Conservation (phyloP, 2,329 filamentous ascomycete species). For the Colletotrichum orbiculare region DNA sequence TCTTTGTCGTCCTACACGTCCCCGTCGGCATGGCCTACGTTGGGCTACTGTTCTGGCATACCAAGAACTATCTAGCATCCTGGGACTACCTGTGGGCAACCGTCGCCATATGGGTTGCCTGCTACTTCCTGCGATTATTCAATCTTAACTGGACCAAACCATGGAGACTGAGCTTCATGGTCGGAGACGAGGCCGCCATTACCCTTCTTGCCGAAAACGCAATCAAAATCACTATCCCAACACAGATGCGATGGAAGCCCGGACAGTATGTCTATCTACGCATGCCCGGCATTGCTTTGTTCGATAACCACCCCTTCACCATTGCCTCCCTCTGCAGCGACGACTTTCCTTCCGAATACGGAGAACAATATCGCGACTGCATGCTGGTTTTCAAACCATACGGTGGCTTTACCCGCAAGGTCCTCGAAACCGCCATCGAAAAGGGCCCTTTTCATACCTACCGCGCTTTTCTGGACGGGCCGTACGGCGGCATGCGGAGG, state of each 20-base stretch:
- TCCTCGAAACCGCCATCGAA: conserved; percentile 83
- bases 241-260: conserved; percentile 90
- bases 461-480: conserved; percentile 90
- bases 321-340: conserved; percentile 93
- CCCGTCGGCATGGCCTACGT: conserved; percentile 85
- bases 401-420: conserved; percentile 86
- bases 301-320: conserved; percentile 96
- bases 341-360: conserved; percentile 92
- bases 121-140: conserved; percentile 79
- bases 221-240: conserved; percentile 95
- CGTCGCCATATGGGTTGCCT: conserved; percentile 79
- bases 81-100: conserved; percentile 91
- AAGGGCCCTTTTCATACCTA: conserved; percentile 94
- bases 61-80: conserved; percentile 88
- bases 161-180: conserved; percentile 81
- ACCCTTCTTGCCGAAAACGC: conserved; percentile 91
- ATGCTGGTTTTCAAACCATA: conserved; percentile 93
- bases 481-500: conserved; percentile 93
- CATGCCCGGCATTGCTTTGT: conserved; percentile 90
- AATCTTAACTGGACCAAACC: conserved; percentile 93
- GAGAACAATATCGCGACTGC: conserved; percentile 88
- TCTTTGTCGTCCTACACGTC: conserved; percentile 85
- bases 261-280: conserved; percentile 95
- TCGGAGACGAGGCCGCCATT: conserved; percentile 91
- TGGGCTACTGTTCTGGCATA: conserved; percentile 94